Evolutionary conservation across 345 rosid species (phyloP).

Genomic region (Crucihimalaya himalaica): DNA sequence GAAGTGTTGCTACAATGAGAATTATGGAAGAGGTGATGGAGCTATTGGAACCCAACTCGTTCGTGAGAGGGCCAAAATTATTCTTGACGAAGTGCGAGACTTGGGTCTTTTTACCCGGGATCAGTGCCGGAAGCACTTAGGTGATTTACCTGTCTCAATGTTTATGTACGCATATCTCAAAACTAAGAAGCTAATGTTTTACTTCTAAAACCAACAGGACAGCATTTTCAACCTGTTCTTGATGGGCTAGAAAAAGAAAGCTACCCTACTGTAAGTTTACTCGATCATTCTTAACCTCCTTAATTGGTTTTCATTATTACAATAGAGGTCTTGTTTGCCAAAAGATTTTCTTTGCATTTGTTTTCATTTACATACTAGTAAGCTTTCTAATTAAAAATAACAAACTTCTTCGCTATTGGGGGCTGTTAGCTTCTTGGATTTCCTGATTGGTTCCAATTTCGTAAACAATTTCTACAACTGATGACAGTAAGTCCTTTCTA

Average conservation of each 20-base stretch:
- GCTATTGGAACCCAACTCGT: slow-evolving; percentile 80
- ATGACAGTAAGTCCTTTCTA: slow-evolving; percentile 5
- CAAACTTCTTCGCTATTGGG: slow-evolving; percentile 6
- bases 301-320: slow-evolving; percentile 15
- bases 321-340: background rate
- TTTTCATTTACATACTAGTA: slow-evolving; percentile 1
- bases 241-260: slow-evolving; percentile 64
- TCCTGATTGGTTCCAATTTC: background rate
- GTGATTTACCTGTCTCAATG: slow-evolving; percentile 42
- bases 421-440: background rate
- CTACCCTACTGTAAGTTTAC: slow-evolving; percentile 51
- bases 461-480: slow-evolving; percentile 6
- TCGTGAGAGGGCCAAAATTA: slow-evolving; percentile 84
- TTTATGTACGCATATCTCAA: background rate
- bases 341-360: background rate
- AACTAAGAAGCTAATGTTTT: slow-evolving; percentile 28
- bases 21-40: slow-evolving; percentile 62
- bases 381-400: background rate
- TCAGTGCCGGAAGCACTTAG: slow-evolving; percentile 82
- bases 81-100: slow-evolving; percentile 80
- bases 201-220: slow-evolving; percentile 50
- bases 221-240: slow-evolving; percentile 74
- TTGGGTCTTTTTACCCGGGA: slow-evolving; percentile 66
- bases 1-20: slow-evolving; percentile 61
- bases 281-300: slow-evolving; percentile 15